These are phyloP conservation scores for Skeletonema tropicum DNA, from an alignment of 108 stramenopile genomes.

Conservation along the genomic window DNA sequence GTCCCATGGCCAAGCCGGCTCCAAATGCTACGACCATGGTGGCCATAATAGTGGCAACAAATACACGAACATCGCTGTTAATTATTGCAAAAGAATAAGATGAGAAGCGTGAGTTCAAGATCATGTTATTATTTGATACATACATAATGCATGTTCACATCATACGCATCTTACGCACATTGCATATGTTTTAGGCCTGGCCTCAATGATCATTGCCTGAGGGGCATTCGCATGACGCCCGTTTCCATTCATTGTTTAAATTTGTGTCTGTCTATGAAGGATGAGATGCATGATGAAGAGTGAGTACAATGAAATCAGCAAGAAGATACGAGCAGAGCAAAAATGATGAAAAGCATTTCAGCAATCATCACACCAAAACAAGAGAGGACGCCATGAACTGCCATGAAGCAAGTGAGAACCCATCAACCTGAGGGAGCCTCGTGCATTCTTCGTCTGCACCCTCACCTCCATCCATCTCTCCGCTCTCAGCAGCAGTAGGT, in stretches of 20 bases:
- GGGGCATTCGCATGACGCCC: not conserved
- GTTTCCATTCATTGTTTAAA: not conserved
- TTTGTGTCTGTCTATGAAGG: not conserved
- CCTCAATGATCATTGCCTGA: not conserved
- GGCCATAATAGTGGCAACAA: constrained; percentile 63
- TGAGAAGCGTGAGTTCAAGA: not conserved
- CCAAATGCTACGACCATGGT: constrained; percentile 77
- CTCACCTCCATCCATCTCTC: no score
- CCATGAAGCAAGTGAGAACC: no score
- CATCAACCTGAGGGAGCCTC: no score
- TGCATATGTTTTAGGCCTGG: not conserved
- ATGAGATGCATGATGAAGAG: not conserved
- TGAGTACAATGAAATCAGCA: not conserved
- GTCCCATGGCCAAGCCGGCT: constrained; percentile 70
- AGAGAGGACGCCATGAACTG: no score
- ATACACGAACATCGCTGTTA: constrained; percentile 75
- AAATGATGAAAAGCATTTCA: no score
- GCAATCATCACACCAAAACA: no score
- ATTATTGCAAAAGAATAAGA: not conserved
- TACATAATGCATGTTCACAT: not conserved
- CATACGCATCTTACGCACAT: no score
- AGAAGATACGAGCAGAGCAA: not conserved
- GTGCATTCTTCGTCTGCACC: no score
- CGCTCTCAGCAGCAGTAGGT: not conserved
- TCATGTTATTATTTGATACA: not conserved